These are phyloP conservation scores for Xylaria grammica DNA, from an alignment of 495 filamentous ascomycete species.

Conservation along the genomic window DNA sequence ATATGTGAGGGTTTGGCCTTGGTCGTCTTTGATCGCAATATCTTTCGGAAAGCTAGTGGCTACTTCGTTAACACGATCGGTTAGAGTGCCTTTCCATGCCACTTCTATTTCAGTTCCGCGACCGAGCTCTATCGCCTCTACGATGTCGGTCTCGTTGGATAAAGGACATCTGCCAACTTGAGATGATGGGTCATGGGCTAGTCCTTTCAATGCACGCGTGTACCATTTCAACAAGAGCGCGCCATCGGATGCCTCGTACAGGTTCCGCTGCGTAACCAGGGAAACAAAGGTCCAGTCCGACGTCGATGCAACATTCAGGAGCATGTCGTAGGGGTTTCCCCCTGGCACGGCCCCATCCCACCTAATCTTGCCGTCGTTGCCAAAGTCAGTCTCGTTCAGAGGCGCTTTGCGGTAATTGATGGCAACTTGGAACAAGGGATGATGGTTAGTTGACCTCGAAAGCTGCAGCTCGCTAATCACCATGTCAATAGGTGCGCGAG, in stretches of 20 bases:
- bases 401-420: conserved; percentile 13
- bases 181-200: not conserved
- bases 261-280: conserved; percentile 6
- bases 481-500: conserved; percentile 30
- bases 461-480: conserved; percentile 34
- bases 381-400: not conserved
- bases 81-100: conserved; percentile 21
- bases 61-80: conserved; percentile 30
- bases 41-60: conserved; percentile 7
- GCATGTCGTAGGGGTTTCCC: conserved; percentile 21
- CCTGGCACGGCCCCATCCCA: conserved; percentile 1
- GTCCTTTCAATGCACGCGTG: not conserved
- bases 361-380: conserved; percentile 5
- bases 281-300: conserved; percentile 4
- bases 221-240: conserved; percentile 18
- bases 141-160: not conserved
- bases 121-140: not conserved
- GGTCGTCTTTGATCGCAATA: conserved; percentile 26
- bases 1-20: conserved; percentile 26
- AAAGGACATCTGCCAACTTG: not conserved
- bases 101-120: not conserved
- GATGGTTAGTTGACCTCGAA: not conserved
- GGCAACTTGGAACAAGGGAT: conserved; percentile 21
- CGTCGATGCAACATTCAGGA: conserved; percentile 4
- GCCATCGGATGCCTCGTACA: conserved; percentile 22